Evolutionary conservation across 345 rosid genomes (phyloP).

Genomic region (Salix udensis): DNA sequence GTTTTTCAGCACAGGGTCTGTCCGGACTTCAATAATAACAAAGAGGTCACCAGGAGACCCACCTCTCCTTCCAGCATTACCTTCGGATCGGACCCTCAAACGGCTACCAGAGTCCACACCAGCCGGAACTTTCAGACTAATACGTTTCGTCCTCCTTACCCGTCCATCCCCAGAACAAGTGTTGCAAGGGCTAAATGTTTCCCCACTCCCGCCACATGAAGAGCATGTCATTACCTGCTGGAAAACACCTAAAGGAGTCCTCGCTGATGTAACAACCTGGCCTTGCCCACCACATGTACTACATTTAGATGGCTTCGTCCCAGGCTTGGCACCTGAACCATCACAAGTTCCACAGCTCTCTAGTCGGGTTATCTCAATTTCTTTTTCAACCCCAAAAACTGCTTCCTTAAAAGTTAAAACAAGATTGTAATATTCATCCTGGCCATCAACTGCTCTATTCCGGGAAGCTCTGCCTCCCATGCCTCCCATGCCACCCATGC

Average conservation of each 20-base stretch:
- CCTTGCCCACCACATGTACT: slow-evolving; percentile 96
- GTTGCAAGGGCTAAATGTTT: slow-evolving; percentile 64
- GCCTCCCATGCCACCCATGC: slow-evolving; percentile 79
- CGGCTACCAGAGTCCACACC: slow-evolving; percentile 97
- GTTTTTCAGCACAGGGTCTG: slow-evolving; percentile 80
- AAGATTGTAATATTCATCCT: slow-evolving; percentile 86
- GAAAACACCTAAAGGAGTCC: slow-evolving; percentile 94
- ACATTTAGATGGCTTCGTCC: slow-evolving; percentile 76
- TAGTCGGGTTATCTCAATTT: slow-evolving; percentile 83
- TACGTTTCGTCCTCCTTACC: slow-evolving; percentile 78
- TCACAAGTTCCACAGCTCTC: slow-evolving; percentile 82
- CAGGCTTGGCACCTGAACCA: slow-evolving; percentile 90
- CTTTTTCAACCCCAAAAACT: slow-evolving; percentile 87
- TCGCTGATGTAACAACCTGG: slow-evolving; percentile 81
- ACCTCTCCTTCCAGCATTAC: slow-evolving; percentile 88
- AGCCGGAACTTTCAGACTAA: slow-evolving; percentile 88
- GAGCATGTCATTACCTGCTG: slow-evolving; percentile 97
- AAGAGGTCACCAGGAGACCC: slow-evolving; percentile 93
- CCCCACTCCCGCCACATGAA: slow-evolving; percentile 79
- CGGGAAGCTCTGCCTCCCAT: slow-evolving; percentile 67
- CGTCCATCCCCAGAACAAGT: slow-evolving; percentile 91
- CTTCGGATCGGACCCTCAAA: slow-evolving; percentile 90
- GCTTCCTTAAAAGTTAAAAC: slow-evolving; percentile 85
- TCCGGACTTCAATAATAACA: slow-evolving; percentile 72
- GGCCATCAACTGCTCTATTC: slow-evolving; percentile 76